Base-by-base conservation (phyloP, 345 rosid genomes). In the Brassica cretica region DNA sequence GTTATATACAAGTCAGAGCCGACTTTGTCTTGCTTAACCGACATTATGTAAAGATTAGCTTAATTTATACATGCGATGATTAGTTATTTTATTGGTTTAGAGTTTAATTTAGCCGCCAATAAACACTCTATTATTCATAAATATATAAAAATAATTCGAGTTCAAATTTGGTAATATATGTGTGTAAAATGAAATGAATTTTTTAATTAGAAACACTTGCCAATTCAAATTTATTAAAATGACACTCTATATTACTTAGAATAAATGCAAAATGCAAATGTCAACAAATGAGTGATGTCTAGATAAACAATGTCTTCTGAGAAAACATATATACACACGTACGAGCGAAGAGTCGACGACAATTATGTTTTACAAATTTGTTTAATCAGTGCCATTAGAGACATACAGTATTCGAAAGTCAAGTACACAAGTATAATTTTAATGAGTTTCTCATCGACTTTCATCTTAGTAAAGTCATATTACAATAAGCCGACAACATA, bases 11-110 rank as follows among this genome's bases (percentile, higher is more conserved):
- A 71, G 81, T 77, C 81, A 71, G 21, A 5, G 24, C 14, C 27
- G 66, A 78, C 81, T 51, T 71, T 71, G 8, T 53, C 59, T 53
- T 53, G 59, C 2, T 53, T 53, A 53, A 6, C 59, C 59, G 59
- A 53, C 59, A 53, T 1, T 1, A 15, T 15, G 19, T 53, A 2
- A 15, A 19, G 41, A 77, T 44, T 70, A 63, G 14, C 58, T 53
- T 63, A 53, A 53, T n/a, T 16, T 15, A 19, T 24, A 24, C 2
- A 24, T 62, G 44, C 16, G 30, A 0, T 62, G 70, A 70, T 77
- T 77, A 55, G 21, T 44, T 68, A 21, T 68, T 56, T 15, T 14
- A 19, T 46, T 33, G 30, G 2, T 15, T 70, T 76, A 4, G 12
- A n/a, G 64, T 15, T 7, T 6, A 53, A 53, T 53, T 5, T 33